Percentiles rank a stretch among this genome's conserved stretches.
phyloP scores from a whole-genome alignment of 73 alveolate species.

The Paramecium pentaurelia region DNA sequence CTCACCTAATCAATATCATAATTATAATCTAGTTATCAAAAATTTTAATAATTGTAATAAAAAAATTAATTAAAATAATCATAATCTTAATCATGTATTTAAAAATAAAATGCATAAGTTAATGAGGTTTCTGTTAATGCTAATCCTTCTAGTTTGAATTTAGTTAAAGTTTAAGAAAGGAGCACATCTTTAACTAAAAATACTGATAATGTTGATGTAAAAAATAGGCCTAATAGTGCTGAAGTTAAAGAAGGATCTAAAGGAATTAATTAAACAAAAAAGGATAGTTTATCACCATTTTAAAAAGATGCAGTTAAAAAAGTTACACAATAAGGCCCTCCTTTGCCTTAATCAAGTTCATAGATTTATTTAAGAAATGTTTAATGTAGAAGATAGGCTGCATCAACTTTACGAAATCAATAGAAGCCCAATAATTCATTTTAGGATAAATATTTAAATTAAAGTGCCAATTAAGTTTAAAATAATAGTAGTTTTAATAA shows the following conservation, averaged over 20 bases:
- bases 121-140: not conserved
- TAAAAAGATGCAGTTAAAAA: not conserved
- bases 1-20: constrained; percentile 15
- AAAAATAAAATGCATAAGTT: not conserved
- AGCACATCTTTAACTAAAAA: not conserved
- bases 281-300: constrained; percentile 47
- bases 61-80: constrained; percentile 1
- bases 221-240: constrained; percentile 33
- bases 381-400: constrained; percentile 50
- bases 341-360: constrained; percentile 43
- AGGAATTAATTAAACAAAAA: not conserved
- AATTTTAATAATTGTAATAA: not conserved
- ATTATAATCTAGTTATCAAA: constrained; percentile 31
- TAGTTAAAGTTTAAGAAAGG: not conserved
- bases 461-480: constrained; percentile 32
- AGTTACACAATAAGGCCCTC: not conserved
- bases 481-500: constrained; percentile 34
- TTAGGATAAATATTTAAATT: constrained; percentile 37
- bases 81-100: not conserved
- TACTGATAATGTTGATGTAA: not conserved
- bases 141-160: not conserved
- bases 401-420: constrained; percentile 26
- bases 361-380: constrained; percentile 39
- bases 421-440: constrained; percentile 39
- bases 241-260: not conserved